Evolutionary conservation across 352 stramenopile species (phyloP).

Genomic region (Pythium folliculosum): DNA sequence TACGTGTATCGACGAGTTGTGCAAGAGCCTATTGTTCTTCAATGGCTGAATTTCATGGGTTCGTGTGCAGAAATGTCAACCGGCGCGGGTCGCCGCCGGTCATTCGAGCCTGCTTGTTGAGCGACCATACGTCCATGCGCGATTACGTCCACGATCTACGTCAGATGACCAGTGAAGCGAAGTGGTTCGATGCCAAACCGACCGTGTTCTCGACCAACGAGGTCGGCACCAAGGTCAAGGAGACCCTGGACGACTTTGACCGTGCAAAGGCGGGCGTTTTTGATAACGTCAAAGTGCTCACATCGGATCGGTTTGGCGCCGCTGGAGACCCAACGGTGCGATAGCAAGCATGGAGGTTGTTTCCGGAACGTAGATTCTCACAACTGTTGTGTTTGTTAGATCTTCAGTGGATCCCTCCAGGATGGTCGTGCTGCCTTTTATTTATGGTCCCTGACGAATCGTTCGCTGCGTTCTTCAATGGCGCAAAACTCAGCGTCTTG

Average conservation of each 20-base stretch:
- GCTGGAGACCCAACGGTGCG: slow-evolving; percentile 62
- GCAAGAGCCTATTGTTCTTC: neutral
- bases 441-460: slow-evolving; percentile 82
- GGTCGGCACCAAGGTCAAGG: slow-evolving; percentile 33
- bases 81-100: slow-evolving; percentile 79
- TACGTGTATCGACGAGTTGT: slow-evolving; percentile 31
- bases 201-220: slow-evolving; percentile 45
- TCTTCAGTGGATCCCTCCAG: slow-evolving; percentile 75
- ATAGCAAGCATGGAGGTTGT: neutral
- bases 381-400: slow-evolving; percentile 21
- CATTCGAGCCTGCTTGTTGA: slow-evolving; percentile 80
- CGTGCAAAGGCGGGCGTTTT: slow-evolving; percentile 57
- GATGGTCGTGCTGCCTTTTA: slow-evolving; percentile 81
- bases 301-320: slow-evolving; percentile 61
- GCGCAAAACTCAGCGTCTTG: slow-evolving; percentile 66
- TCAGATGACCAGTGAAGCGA: slow-evolving; percentile 68
- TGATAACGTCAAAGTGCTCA: slow-evolving; percentile 66
- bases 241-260: slow-evolving; percentile 56
- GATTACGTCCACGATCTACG: slow-evolving; percentile 87
- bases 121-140: slow-evolving; percentile 83
- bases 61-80: slow-evolving; percentile 76
- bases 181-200: slow-evolving; percentile 62
- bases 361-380: neutral
- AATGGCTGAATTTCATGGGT: slow-evolving; percentile 5
- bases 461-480: slow-evolving; percentile 64